Evolutionary conservation across 2,329 filamentous ascomycete genomes (phyloP).

Genomic region (Cladorrhinum sp.): DNA sequence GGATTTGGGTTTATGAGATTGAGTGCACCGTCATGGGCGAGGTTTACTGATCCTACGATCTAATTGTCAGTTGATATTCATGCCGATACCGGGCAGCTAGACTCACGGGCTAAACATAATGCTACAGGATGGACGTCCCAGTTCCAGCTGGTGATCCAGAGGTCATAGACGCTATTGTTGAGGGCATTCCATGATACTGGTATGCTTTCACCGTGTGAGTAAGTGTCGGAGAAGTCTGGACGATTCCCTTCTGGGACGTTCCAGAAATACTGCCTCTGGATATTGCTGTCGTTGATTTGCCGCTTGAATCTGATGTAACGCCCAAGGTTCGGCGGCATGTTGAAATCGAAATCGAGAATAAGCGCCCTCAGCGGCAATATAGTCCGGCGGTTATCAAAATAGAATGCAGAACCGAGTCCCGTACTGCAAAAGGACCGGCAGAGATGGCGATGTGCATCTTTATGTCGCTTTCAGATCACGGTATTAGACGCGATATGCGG

Average conservation of each 20-base stretch:
- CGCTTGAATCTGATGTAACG: neutral
- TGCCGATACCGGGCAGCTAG: neutral
- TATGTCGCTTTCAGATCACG: neutral
- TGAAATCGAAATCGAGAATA: neutral
- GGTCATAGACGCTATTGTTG: constrained; percentile 24
- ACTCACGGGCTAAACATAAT: constrained; percentile 20
- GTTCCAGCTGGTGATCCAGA: constrained; percentile 22
- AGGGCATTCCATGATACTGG: constrained; percentile 22
- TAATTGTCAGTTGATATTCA: neutral
- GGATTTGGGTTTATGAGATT: constrained; percentile 15
- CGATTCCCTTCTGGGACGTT: constrained; percentile 15
- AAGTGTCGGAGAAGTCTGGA: constrained; percentile 19
- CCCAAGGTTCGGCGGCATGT: constrained; percentile 6
- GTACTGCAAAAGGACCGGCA: neutral
- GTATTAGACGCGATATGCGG: neutral
- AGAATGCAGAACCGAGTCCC: neutral
- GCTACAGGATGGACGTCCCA: constrained; percentile 10
- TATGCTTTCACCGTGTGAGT: constrained; percentile 17
- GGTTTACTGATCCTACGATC: constrained; percentile 15
- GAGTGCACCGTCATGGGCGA: constrained; percentile 19
- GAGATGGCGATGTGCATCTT: neutral
- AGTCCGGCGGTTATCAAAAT: neutral
- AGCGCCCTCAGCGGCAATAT: neutral
- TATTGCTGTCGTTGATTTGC: neutral
- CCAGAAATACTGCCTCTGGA: constrained; percentile 18